Percentiles rank a stretch among this genome's conserved stretches.
Evolutionary conservation across 371 early-diverging fungal genomes (phyloP).

Genomic region (Chytridiales sp.): DNA sequence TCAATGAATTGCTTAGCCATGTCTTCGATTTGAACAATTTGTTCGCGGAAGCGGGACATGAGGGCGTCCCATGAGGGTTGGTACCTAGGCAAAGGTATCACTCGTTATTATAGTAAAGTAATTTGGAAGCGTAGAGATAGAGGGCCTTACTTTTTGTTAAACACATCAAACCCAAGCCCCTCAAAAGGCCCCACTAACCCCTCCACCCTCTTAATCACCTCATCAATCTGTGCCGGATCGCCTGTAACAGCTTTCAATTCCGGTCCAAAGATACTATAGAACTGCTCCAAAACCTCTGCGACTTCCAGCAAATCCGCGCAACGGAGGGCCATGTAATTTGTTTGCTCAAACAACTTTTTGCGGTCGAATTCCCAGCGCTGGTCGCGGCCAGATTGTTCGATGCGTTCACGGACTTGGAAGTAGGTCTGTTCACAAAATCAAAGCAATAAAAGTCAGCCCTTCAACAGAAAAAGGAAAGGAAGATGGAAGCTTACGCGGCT

Average conservation of each 20-base stretch:
- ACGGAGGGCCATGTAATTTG: conserved; percentile 59
- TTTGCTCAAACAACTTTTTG: conserved; percentile 58
- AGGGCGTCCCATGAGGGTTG: conserved; percentile 55
- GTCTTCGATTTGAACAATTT: conserved; percentile 61
- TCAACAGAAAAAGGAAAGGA: conserved; percentile 1
- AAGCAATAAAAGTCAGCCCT: conserved; percentile 6
- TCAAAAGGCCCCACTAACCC: conserved; percentile 57
- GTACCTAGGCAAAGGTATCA: conserved; percentile 24
- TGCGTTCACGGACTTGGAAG: conserved; percentile 58
- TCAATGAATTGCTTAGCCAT: conserved; percentile 67
- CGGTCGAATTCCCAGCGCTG: conserved; percentile 67
- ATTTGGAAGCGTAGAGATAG: neutral
- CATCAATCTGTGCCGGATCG: conserved; percentile 61
- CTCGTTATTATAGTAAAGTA: neutral
- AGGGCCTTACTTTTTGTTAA: conserved; percentile 45
- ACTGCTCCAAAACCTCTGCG: conserved; percentile 61
- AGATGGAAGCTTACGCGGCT: conserved; percentile 31
- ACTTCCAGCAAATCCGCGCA: conserved; percentile 57
- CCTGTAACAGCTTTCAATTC: conserved; percentile 65
- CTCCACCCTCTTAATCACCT: conserved; percentile 61
- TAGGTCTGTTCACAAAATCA: conserved; percentile 36
- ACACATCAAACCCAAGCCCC: conserved; percentile 54
- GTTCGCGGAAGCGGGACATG: conserved; percentile 59
- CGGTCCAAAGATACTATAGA: conserved; percentile 61
- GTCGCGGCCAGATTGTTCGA: conserved; percentile 60